Evolutionary conservation across 352 stramenopile species (phyloP).

Genomic region (Phytopythium vexans): DNA sequence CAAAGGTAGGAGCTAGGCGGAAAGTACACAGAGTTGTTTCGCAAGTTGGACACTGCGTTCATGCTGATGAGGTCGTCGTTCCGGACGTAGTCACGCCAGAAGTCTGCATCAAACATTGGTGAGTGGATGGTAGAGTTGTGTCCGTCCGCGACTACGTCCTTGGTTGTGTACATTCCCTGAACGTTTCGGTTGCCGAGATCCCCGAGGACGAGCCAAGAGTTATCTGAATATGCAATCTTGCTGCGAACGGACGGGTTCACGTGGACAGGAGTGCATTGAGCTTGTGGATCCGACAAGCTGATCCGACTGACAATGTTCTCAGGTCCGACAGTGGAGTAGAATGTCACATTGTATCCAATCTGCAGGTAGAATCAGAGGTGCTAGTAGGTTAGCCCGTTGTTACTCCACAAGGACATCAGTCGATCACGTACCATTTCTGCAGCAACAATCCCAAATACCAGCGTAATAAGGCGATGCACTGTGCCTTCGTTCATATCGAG

Average conservation of each 20-base stretch:
- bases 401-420: not conserved
- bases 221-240: constrained; percentile 11
- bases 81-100: constrained; percentile 35
- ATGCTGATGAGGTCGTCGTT: constrained; percentile 26
- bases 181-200: constrained; percentile 23
- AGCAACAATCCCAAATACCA: constrained; percentile 26
- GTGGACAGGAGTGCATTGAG: constrained; percentile 3
- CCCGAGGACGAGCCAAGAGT: constrained; percentile 17
- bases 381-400: not conserved
- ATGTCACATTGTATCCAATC: constrained; percentile 21
- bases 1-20: constrained; percentile 15
- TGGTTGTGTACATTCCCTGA: constrained; percentile 37
- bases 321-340: constrained; percentile 7
- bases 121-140: constrained; percentile 12
- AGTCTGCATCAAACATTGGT: constrained; percentile 22
- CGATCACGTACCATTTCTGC: constrained; percentile 14
- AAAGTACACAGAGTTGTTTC: constrained; percentile 15
- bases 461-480: constrained; percentile 17
- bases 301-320: not conserved
- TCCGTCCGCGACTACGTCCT: constrained; percentile 20
- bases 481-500: constrained; percentile 24
- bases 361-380: constrained; percentile 1
- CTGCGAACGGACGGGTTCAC: not conserved
- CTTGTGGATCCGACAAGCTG: not conserved
- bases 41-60: constrained; percentile 6